Evolutionary conservation across 441 rosid genomes (phyloP).

Genomic region (Populus hybrid): DNA sequence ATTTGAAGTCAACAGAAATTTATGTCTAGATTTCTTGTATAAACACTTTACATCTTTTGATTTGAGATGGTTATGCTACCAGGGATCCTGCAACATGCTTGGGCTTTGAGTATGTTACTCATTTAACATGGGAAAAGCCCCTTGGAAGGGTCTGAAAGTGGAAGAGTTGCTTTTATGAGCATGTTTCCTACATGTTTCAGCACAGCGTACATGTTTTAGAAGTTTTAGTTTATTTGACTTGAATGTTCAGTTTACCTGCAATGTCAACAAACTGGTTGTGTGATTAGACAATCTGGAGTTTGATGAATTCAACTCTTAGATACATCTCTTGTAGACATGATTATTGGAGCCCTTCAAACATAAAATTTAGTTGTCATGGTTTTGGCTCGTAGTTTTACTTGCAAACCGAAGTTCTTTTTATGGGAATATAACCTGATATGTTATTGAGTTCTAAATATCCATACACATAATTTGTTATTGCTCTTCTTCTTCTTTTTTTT

Average conservation of each 20-base stretch:
- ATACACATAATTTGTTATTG: background rate
- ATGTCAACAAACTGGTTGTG: background rate
- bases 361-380: background rate
- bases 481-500: no score
- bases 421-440: background rate
- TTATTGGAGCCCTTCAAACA: background rate
- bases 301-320: background rate
- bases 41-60: background rate
- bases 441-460: background rate
- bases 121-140: background rate
- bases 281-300: background rate
- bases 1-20: conserved; percentile 16
- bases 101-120: background rate
- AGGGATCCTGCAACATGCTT: background rate
- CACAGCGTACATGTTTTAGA: background rate
- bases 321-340: background rate
- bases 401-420: background rate
- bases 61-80: conserved; percentile 3
- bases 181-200: background rate
- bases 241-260: background rate
- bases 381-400: background rate
- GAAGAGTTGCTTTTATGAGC: background rate
- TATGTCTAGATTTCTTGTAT: background rate
- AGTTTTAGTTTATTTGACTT: background rate
- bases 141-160: background rate